Percentiles rank a stretch among this genome's conserved stretches.
Conservation (phyloP, 495 filamentous ascomycete species). For the Hyphodiscus hymeniophilus region DNA sequence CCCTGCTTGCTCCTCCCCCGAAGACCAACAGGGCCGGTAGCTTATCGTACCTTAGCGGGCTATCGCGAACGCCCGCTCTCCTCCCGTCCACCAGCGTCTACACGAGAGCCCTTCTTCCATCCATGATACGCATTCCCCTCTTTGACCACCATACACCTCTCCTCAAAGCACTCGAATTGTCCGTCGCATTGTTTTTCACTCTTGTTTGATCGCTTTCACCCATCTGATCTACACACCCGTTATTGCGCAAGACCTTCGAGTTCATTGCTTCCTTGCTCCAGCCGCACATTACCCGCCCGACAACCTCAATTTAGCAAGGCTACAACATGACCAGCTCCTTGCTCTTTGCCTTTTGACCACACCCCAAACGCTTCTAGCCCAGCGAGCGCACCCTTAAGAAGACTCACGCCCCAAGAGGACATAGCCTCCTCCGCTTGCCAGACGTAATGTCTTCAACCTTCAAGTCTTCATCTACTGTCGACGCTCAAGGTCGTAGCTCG, state of each 20-base stretch:
- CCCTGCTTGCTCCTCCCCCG: background rate
- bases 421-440: constrained; percentile 20
- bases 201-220: constrained; percentile 8
- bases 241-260: background rate
- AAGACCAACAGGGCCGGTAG: constrained; percentile 1
- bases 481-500: constrained; percentile 12
- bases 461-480: constrained; percentile 14
- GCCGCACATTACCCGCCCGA: background rate
- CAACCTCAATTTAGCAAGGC: constrained; percentile 10
- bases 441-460: constrained; percentile 22
- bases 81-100: too few species aligned
- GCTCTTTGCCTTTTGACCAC: constrained; percentile 14
- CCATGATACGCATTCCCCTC: background rate
- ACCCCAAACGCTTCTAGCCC: constrained; percentile 8
- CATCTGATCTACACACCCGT: constrained; percentile 15
- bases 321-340: constrained; percentile 20
- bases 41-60: constrained; percentile 1
- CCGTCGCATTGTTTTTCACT: background rate
- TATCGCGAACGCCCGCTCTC: background rate
- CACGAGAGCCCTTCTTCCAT: too few species aligned
- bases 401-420: constrained; percentile 10
- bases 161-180: background rate
- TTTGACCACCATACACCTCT: background rate
- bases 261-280: constrained; percentile 10
- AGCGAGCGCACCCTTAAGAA: constrained; percentile 6